Percentiles rank a stretch among this genome's conserved stretches.
Evolutionary conservation across 192 early-diverging fungal species (phyloP).

Genomic region (Coemansia sp.): DNA sequence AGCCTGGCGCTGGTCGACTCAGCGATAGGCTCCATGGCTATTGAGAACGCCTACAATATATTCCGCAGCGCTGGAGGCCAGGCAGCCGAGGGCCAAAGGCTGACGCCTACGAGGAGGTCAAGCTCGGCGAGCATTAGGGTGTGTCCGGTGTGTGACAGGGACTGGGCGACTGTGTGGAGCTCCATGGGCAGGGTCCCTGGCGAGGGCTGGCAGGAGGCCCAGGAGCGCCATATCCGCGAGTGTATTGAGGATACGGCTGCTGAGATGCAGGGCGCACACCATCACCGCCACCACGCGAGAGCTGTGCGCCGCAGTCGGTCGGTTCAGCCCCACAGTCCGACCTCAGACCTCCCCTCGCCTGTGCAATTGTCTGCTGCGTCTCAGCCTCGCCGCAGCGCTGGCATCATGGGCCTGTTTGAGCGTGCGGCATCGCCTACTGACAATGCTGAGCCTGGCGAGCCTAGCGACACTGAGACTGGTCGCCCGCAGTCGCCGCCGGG

Average conservation of each 20-base stretch:
- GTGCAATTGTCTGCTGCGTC: neutral
- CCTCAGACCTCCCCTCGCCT: neutral
- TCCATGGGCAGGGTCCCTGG: slow-evolving; percentile 38
- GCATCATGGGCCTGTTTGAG: slow-evolving; percentile 36
- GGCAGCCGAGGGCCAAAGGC: neutral
- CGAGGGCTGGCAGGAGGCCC: slow-evolving; percentile 54
- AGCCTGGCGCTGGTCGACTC: slow-evolving; percentile 23
- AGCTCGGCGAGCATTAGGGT: slow-evolving; percentile 43
- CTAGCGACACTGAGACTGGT: neutral
- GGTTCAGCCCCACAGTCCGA: slow-evolving; percentile 2
- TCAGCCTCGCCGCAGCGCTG: slow-evolving; percentile 23
- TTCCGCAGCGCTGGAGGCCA: slow-evolving; percentile 15
- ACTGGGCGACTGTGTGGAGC: slow-evolving; percentile 47
- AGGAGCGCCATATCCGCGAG: slow-evolving; percentile 49
- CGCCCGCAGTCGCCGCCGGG: slow-evolving; percentile 35
- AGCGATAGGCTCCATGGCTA: slow-evolving; percentile 17
- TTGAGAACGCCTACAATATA: slow-evolving; percentile 44
- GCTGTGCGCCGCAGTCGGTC: slow-evolving; percentile 21
- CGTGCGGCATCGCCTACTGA: slow-evolving; percentile 16
- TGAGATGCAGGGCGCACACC: slow-evolving; percentile 40
- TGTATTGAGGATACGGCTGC: slow-evolving; percentile 50
- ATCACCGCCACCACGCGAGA: neutral
- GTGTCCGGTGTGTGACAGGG: slow-evolving; percentile 47
- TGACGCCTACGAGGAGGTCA: slow-evolving; percentile 2
- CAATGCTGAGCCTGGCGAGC: neutral